Conservation (phyloP, 2,329 filamentous ascomycete genomes). For the Ophiostoma sp. region DNA sequence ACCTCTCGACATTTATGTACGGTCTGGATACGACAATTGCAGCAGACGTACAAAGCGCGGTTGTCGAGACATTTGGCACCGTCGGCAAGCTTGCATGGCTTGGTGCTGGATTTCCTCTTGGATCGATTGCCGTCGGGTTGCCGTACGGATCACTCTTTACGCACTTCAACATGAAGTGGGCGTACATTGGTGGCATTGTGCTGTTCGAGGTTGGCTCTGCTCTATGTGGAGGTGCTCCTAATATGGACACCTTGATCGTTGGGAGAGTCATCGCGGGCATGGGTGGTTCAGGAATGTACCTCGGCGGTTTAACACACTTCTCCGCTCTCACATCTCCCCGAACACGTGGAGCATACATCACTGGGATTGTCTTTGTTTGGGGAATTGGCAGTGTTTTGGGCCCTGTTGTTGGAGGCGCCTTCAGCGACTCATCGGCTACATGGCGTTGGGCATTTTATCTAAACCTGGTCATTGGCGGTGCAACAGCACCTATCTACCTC, state of each 20-base stretch:
- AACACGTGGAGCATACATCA: conserved; percentile 22
- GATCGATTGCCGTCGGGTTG: conserved; percentile 40
- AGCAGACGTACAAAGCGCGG: conserved; percentile 47
- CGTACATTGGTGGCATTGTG: conserved; percentile 33
- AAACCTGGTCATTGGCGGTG: conserved; percentile 48
- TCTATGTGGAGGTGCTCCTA: conserved; percentile 43
- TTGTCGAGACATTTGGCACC: conserved; percentile 40
- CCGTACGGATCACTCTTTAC: conserved; percentile 41
- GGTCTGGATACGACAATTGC: conserved; percentile 4
- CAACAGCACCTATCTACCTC: conserved; percentile 44
- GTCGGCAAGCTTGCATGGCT: conserved; percentile 45
- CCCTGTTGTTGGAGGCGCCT: conserved; percentile 45
- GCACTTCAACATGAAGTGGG: conserved; percentile 46
- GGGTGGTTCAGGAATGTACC: conserved; percentile 44
- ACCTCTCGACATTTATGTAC: conserved; percentile 7
- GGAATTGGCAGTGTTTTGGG: conserved; percentile 24
- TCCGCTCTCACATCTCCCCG: background rate
- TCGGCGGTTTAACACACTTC: conserved; percentile 30
- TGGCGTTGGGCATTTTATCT: conserved; percentile 49
- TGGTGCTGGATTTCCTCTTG: conserved; percentile 41
- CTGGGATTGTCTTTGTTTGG: conserved; percentile 23
- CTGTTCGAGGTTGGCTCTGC: conserved; percentile 34
- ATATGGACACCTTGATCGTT: conserved; percentile 48
- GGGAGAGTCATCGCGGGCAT: conserved; percentile 45
- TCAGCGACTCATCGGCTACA: conserved; percentile 36